Conservation (phyloP, 345 rosid genomes). For the Nasturtium officinale region DNA sequence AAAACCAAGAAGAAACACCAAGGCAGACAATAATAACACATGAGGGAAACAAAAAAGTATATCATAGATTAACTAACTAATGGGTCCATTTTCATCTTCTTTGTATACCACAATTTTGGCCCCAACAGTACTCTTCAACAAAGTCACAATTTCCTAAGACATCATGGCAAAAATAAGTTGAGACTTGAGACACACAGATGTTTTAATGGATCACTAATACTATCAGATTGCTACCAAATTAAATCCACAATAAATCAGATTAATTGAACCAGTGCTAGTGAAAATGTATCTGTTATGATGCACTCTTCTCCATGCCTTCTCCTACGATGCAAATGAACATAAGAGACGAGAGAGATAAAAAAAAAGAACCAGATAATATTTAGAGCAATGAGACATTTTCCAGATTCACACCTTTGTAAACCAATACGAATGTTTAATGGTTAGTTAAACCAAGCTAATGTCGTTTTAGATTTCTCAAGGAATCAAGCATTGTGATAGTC, state of each 20-base stretch:
- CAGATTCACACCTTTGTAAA: not conserved
- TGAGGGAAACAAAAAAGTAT: not conserved
- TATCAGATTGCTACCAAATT: not conserved
- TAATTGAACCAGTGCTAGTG: too few species aligned
- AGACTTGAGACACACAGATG: too few species aligned
- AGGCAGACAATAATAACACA: slow-evolving; percentile 36
- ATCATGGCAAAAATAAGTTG: not conserved
- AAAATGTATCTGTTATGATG: not conserved
- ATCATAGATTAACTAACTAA: slow-evolving; percentile 6
- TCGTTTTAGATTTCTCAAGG: not conserved
- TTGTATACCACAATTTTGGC: slow-evolving; percentile 11
- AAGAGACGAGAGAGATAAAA: not conserved
- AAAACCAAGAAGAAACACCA: slow-evolving; percentile 32
- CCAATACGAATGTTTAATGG: not conserved
- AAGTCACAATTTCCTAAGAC: slow-evolving; percentile 24
- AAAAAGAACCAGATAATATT: not conserved
- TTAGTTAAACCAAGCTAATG: not conserved
- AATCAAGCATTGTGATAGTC: not conserved
- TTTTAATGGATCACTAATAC: too few species aligned
- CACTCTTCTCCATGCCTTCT: not conserved
- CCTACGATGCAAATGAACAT: not conserved
- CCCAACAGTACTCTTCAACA: slow-evolving; percentile 18
- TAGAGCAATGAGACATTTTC: not conserved
- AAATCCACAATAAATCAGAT: not conserved
- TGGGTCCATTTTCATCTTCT: slow-evolving; percentile 29